phyloP scores from a whole-genome alignment of 371 early-diverging fungal genomes.

The Smittium culicis region DNA sequence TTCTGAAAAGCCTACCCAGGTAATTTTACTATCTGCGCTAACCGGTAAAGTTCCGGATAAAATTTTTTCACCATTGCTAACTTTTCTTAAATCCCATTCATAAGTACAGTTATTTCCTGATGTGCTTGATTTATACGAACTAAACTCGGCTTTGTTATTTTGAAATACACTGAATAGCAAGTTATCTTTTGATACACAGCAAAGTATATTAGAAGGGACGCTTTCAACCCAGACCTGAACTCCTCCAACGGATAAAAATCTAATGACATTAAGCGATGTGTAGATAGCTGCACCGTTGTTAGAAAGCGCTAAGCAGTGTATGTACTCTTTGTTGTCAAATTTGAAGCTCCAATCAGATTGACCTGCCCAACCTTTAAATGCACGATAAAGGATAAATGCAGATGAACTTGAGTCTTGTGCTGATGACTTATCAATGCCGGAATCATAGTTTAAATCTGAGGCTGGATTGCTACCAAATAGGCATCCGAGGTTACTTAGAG shows the following conservation, averaged over 20 bases:
- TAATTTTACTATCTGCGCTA: no score
- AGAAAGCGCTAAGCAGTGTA: conserved; percentile 57
- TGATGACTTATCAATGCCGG: conserved; percentile 18
- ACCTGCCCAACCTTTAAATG: conserved; percentile 52
- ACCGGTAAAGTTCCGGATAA: no score
- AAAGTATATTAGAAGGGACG: conserved; percentile 47
- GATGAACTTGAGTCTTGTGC: conserved; percentile 18
- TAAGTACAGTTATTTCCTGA: no score
- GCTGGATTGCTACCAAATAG: conserved; percentile 50
- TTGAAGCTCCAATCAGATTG: conserved; percentile 63
- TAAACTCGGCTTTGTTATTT: no score
- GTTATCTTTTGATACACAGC: conserved; percentile 37
- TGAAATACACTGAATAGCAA: no score
- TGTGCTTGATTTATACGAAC: no score
- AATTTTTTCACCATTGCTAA: no score
- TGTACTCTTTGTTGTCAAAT: conserved; percentile 49
- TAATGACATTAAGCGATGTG: conserved; percentile 57
- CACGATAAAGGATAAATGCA: conserved; percentile 39
- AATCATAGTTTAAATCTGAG: conserved; percentile 27
- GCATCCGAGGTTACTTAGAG: conserved; percentile 52
- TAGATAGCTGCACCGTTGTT: conserved; percentile 48
- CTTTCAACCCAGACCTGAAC: conserved; percentile 53
- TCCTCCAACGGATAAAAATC: conserved; percentile 63
- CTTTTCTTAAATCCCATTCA: no score
- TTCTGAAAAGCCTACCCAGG: no score